Evolutionary conservation across 768 basidiomycete species (phyloP).

Genomic region (Dictyophora rubrovolvata): DNA sequence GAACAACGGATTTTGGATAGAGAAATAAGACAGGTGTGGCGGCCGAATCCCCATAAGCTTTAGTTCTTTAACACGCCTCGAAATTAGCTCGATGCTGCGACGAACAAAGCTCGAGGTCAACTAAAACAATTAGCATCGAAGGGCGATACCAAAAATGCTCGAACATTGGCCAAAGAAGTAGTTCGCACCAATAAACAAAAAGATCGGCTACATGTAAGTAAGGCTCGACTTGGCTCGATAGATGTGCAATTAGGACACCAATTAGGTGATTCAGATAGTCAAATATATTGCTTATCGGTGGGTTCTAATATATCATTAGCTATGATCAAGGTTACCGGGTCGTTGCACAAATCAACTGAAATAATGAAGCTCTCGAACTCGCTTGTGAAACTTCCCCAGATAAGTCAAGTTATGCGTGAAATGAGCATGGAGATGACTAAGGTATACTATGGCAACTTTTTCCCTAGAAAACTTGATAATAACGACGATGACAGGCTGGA

Average conservation of each 20-base stretch:
- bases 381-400: slow-evolving; percentile 84
- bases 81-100: slow-evolving; percentile 68
- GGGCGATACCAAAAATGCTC: slow-evolving; percentile 86
- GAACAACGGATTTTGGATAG: slow-evolving; percentile 80
- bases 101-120: slow-evolving; percentile 64
- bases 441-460: slow-evolving; percentile 31
- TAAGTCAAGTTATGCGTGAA: slow-evolving; percentile 87
- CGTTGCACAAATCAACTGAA: slow-evolving; percentile 94
- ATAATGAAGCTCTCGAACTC: slow-evolving; percentile 98
- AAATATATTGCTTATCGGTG: background rate
- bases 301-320: slow-evolving; percentile 36
- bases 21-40: slow-evolving; percentile 91
- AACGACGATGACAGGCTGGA: slow-evolving; percentile 58
- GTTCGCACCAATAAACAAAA: slow-evolving; percentile 93
- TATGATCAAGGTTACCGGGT: slow-evolving; percentile 94
- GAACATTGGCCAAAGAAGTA: slow-evolving; percentile 88
- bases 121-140: slow-evolving; percentile 87
- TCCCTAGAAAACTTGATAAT: slow-evolving; percentile 7
- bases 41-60: background rate
- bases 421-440: slow-evolving; percentile 99
- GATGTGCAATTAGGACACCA: slow-evolving; percentile 84
- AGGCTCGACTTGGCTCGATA: slow-evolving; percentile 87
- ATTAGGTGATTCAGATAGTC: slow-evolving; percentile 52
- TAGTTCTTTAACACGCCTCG: too few relatives aligned
- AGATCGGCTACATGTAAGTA: slow-evolving; percentile 82